phyloP scores from a whole-genome alignment of 139 green algal genomes.

The Chlorella sp. region DNA sequence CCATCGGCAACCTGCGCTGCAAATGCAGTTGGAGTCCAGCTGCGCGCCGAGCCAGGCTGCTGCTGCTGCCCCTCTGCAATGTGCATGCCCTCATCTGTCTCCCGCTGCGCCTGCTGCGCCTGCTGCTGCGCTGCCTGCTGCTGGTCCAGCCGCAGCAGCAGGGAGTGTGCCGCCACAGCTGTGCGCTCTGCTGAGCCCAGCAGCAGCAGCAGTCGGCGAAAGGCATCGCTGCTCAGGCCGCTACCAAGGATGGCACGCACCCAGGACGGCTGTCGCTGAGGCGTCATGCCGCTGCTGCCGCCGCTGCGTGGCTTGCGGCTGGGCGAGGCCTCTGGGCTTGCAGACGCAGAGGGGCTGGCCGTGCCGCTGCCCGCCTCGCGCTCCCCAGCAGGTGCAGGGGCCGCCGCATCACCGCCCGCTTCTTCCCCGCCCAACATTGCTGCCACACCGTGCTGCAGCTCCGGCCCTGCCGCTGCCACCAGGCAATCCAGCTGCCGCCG shows the following conservation, averaged over 20 bases:
- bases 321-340: too few species aligned
- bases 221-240: neutral
- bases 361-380: neutral
- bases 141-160: constrained; percentile 28
- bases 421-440: neutral
- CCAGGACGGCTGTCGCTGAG: neutral
- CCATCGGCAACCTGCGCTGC: neutral
- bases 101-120: neutral
- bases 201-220: constrained; percentile 30
- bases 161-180: constrained; percentile 40
- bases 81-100: neutral
- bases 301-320: too few species aligned
- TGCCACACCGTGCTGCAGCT: constrained; percentile 3
- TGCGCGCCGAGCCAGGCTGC: too few species aligned
- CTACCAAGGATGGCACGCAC: neutral
- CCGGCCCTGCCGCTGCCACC: neutral
- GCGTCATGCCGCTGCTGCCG: too few species aligned
- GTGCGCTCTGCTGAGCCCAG: constrained; percentile 32
- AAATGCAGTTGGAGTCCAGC: neutral
- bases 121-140: neutral
- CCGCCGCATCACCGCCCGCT: too few species aligned
- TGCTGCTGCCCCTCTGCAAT: neutral
- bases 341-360: too few species aligned
- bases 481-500: constrained; percentile 38
- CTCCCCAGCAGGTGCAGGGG: neutral